Evolutionary conservation across 106 monocot genomes (phyloP), one percentile per base, ranked within the genome.

Genomic region (Gastrodia elata): DNA sequence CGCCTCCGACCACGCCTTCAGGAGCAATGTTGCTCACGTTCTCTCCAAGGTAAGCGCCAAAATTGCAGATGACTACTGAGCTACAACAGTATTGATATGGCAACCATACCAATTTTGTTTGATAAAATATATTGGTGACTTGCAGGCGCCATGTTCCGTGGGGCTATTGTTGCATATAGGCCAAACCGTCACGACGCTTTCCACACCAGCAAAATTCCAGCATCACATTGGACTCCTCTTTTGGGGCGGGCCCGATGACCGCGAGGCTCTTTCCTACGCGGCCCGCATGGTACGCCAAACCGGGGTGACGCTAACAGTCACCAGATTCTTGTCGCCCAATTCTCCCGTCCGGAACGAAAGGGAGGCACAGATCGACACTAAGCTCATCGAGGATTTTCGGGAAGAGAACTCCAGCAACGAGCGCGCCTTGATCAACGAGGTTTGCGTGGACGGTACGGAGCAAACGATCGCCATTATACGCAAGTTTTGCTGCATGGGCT

Each of bases 171-270:
- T 84, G 16, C 13, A 34, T 30, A 6, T 20, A 22, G 30, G 57
- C 20, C 1, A 7, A 1, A 42, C 32, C 64, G 22, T 74, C 25
- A 25, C 71, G 14, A 5, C 58, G 37, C 24, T 71, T 15, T 15
- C 30, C 4, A 20, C 42, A 13, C 46, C 30, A 5, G 15, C 39
- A 8, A 52, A 25, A 35, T 74, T 33, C 25, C 64, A 35, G 33
- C 56, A 65, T 71, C 81, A 80, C 38, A 6, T 87, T 28, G 77
- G 68, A 10, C 65, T 77, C 67, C 73, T 87, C 37, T 87, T 87
- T 58, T 84, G 81, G 79, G 87, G 87, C 27, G 87, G 87, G 0
- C 32, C 78, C 0, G 87, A 87, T 61, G 87, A 87, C 72, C 78
- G 87, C 14, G 87, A 87, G 65, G 78, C 81, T 11, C 56, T 87